Evolutionary conservation across 2,329 filamentous ascomycete genomes (phyloP).

Genomic region (Penicillium sp.): DNA sequence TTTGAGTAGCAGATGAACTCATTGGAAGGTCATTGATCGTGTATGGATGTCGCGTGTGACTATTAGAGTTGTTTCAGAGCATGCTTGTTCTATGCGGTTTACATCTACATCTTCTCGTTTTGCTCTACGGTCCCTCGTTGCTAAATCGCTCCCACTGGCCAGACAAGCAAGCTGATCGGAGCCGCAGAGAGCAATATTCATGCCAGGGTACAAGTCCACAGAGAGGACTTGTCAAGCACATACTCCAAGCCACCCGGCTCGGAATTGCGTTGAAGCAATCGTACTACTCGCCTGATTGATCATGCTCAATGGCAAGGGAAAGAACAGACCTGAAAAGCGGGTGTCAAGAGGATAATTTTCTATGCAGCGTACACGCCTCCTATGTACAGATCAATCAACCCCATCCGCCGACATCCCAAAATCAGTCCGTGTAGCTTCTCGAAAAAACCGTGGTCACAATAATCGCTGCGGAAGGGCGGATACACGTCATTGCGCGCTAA

Average conservation of each 20-base stretch:
- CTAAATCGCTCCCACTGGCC: neutral
- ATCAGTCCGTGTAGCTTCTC: slow-evolving; percentile 14
- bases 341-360: slow-evolving; percentile 20
- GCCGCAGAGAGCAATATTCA: neutral
- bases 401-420: slow-evolving; percentile 17
- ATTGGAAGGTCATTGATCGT: neutral
- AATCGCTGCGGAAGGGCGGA: slow-evolving; percentile 8
- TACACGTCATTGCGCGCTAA: slow-evolving; percentile 13
- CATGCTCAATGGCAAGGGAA: neutral
- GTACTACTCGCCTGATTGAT: neutral
- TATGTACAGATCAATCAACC: slow-evolving; percentile 29
- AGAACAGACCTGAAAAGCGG: neutral
- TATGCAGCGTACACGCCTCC: slow-evolving; percentile 31
- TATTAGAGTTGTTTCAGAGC: neutral
- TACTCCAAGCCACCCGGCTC: neutral
- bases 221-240: neutral
- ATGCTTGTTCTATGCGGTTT: neutral
- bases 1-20: neutral
- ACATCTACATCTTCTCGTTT: neutral
- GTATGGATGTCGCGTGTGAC: no score
- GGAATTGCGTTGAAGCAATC: neutral
- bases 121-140: neutral
- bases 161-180: neutral
- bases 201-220: neutral
- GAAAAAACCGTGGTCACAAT: slow-evolving; percentile 5